Conservation (phyloP, 2,329 filamentous ascomycete genomes). For the Trichoderma hamatum region DNA sequence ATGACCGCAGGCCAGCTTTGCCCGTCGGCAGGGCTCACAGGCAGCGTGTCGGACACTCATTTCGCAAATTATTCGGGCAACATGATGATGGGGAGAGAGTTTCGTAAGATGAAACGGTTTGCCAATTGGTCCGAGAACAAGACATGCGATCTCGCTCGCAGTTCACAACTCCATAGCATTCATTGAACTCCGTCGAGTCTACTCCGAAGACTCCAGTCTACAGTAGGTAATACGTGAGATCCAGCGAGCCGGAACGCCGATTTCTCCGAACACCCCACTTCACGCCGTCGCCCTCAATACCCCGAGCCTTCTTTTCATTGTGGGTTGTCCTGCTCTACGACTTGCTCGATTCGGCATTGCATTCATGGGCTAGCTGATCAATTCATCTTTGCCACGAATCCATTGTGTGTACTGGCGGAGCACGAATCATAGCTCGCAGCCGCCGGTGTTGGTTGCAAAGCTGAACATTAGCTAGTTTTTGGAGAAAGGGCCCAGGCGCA, state of each 20-base stretch:
- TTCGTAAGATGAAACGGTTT: not conserved
- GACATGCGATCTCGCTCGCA: not conserved
- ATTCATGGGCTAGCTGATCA: not conserved
- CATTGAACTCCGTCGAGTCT: not conserved
- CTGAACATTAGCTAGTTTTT: not conserved
- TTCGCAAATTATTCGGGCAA: not conserved
- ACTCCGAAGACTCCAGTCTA: constrained; percentile 13
- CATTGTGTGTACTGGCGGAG: not conserved
- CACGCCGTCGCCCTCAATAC: not conserved
- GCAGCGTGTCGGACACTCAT: constrained; percentile 23
- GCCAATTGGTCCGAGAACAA: not conserved
- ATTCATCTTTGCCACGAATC: not conserved
- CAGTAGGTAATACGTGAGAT: not conserved
- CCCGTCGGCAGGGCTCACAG: constrained; percentile 18
- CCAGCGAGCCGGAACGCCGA: constrained; percentile 5
- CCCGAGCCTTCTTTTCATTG: not conserved
- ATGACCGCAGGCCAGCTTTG: constrained; percentile 23
- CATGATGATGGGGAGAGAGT: not conserved
- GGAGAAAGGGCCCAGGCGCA: not conserved
- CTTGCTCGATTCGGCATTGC: not conserved
- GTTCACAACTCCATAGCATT: not conserved
- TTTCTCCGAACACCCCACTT: constrained; percentile 16
- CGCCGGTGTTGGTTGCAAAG: not conserved
- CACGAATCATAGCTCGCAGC: not conserved
- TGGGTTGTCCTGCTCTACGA: not conserved